These are phyloP conservation scores for Verticillium nonalfalfae DNA, from an alignment of 2,329 filamentous ascomycete species.

Conservation along the genomic window DNA sequence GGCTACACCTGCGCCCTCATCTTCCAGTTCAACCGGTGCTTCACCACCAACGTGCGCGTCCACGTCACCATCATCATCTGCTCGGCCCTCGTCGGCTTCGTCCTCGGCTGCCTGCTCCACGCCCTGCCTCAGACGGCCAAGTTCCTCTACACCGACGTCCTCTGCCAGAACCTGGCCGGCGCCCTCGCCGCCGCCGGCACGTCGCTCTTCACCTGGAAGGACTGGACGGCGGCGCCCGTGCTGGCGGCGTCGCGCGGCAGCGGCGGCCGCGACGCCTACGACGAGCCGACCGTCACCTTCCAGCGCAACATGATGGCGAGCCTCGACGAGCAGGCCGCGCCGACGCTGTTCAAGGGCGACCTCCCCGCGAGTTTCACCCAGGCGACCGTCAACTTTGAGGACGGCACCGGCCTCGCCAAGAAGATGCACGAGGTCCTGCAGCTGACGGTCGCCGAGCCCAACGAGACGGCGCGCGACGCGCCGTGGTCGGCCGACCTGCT, in stretches of 20 bases:
- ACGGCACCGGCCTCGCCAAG: slow-evolving; percentile 10
- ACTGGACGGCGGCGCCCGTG: slow-evolving; percentile 9
- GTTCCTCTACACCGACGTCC: slow-evolving; percentile 22
- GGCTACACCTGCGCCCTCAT: slow-evolving; percentile 28
- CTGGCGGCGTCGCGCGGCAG: neutral
- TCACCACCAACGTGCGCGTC: slow-evolving; percentile 25
- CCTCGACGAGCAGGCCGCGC: slow-evolving; percentile 7
- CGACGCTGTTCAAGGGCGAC: slow-evolving; percentile 3
- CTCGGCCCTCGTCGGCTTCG: slow-evolving; percentile 21
- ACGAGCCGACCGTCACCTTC: slow-evolving; percentile 4
- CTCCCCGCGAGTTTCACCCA: neutral
- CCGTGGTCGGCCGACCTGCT: slow-evolving; percentile 15
- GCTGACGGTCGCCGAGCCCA: slow-evolving; percentile 12
- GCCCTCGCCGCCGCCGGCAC: slow-evolving; percentile 23
- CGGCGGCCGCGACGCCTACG: neutral
- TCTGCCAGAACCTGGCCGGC: slow-evolving; percentile 22
- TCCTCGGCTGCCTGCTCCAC: slow-evolving; percentile 23
- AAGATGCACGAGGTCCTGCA: slow-evolving; percentile 15
- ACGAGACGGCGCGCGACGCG: slow-evolving; percentile 9
- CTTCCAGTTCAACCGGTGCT: slow-evolving; percentile 33
- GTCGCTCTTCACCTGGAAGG: slow-evolving; percentile 21
- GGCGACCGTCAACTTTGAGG: slow-evolving; percentile 1
- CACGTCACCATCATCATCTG: slow-evolving; percentile 26
- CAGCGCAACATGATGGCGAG: slow-evolving; percentile 9
- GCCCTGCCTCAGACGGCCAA: slow-evolving; percentile 17